Base-by-base conservation (phyloP, 441 rosid genomes). In the Omphalea diandra region DNA sequence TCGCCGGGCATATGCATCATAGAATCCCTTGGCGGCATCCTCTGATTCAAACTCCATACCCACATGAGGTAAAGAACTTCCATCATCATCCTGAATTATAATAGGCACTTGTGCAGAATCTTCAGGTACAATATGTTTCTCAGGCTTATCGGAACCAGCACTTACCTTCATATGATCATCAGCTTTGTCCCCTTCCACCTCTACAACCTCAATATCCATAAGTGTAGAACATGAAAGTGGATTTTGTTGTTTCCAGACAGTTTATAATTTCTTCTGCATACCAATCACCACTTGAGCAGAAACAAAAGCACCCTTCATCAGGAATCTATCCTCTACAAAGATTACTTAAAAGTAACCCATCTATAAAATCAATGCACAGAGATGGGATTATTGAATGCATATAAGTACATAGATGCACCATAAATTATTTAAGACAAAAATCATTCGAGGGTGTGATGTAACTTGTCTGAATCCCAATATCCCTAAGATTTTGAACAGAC, bases 21-120 rank as follows among this genome's bases (percentile, higher is more conserved):
- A 88, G 52, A 82, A 83, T 10, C 70, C 70, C 78, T 80, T 86
- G 56, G 85, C 93, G 50, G 78, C 80, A 18, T 83, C 89, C 72
- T 84, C 93, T 0, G 93, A 77, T 40, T 86, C 81, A 59, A 88
- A 88, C 69, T 77, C 85, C 93, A 88, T 84, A 11, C 90, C 93
- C 14, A 84, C 68, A n/a, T 52, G 69, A 2, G 87, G 93, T 68
- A 76, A 65, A 53, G 49, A 55, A 61, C 69, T 68, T 22, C 68
- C 76, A 55, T 76, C 77, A 61, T 77, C 73, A 24, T 78, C 82
- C 12, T 62, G 77, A 80, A 74, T 73, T 59, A 47, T 49, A 11
- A 63, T 56, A 50, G 63, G 82, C 63, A 47, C 49, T 33, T 71
- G 77, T 2, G 74, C 55, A 38, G 76, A 80, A 71, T 68, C 79